Base-by-base conservation (phyloP, 2,329 filamentous ascomycete species). In the Cladosporium velox region DNA sequence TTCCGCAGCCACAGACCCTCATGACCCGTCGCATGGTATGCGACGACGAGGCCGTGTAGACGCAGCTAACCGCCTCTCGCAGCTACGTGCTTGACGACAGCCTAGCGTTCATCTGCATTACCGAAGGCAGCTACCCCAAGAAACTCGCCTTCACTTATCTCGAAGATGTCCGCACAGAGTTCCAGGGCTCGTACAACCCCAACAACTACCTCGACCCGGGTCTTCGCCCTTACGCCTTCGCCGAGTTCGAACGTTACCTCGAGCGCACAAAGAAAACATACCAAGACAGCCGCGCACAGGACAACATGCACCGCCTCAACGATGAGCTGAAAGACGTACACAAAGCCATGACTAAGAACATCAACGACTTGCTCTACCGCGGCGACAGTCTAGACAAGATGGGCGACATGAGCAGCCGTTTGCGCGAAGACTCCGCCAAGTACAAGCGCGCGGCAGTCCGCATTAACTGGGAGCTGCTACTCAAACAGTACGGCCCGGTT, bases 331-430 rank as follows among this genome's bases (percentile, higher is more conserved):
- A 93, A 78, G 95, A 98, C 80, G 96, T 99, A 65, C 98, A 95
- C 1, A 93, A 97, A 82, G 93, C 99, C 76, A 99, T 99, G 96
- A 98, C 93, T 65, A 98, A 98, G 87, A 99, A 99, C 79, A 98
- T 99, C 72, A 95, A 99, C 84, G 95, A 99, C 79, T 82, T 99
- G 76, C 83, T 99, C 63, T 99, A 99, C 78, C 85, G 96, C 68
- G 95, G 95, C 32, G 95, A 99, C 78, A 95, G 90, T 74, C 81
- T 99, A 72, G 95, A 99, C 81, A 87, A 93, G 74, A 99, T 99
- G 95, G 94, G 95, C 68, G 94, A 98, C 82, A 90, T 97, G 76
- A 96, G 91, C 74, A 90, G 88, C 65, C 84, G 94, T 68, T 80
- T 99, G 77, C 85, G 92, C 69, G 95, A 99, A 77, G 95, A 99